A percentile compares a stretch with the other conserved stretches of the same genome.
Conservation (phyloP, 345 rosid genomes). For the Gossypium bickii region DNA sequence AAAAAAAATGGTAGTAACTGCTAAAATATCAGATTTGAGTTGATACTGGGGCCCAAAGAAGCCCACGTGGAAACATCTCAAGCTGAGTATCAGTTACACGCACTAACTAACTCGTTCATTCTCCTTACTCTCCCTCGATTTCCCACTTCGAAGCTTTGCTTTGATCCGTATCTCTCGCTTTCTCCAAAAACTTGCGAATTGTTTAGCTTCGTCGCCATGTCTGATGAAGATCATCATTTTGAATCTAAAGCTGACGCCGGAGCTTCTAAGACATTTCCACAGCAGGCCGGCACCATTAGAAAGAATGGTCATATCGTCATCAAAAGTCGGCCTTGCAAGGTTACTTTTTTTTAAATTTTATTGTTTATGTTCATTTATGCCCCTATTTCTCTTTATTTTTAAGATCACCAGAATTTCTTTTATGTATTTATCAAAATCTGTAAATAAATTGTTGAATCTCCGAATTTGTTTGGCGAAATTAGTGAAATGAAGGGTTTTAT, state of each 20-base stretch:
- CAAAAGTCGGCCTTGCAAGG: conserved; percentile 16
- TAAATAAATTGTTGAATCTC: conserved; percentile 19
- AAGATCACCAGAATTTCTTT: too few relatives aligned
- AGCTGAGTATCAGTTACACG: neutral
- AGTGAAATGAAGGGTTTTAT: neutral
- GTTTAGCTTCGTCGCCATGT: conserved; percentile 27
- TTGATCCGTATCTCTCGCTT: too few relatives aligned
- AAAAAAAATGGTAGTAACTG: too few relatives aligned
- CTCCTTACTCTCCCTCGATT: too few relatives aligned
- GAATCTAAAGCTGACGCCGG: conserved; percentile 71
- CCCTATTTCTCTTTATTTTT: too few relatives aligned
- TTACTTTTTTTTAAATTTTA: neutral
- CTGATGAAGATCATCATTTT: conserved; percentile 67
- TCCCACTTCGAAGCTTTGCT: too few relatives aligned
- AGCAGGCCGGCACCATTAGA: conserved; percentile 69
- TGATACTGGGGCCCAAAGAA: neutral
- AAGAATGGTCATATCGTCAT: conserved; percentile 60
- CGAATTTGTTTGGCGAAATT: neutral
- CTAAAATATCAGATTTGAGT: neutral
- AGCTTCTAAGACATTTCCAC: conserved; percentile 65
- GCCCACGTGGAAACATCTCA: neutral
- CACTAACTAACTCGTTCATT: neutral
- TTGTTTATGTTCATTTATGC: neutral
- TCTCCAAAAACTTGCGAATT: neutral
- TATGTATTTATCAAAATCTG: too few relatives aligned